Evolutionary conservation across 768 basidiomycete species (phyloP), one percentile per base, ranked within the genome.

Genomic region (Russula sp.): DNA sequence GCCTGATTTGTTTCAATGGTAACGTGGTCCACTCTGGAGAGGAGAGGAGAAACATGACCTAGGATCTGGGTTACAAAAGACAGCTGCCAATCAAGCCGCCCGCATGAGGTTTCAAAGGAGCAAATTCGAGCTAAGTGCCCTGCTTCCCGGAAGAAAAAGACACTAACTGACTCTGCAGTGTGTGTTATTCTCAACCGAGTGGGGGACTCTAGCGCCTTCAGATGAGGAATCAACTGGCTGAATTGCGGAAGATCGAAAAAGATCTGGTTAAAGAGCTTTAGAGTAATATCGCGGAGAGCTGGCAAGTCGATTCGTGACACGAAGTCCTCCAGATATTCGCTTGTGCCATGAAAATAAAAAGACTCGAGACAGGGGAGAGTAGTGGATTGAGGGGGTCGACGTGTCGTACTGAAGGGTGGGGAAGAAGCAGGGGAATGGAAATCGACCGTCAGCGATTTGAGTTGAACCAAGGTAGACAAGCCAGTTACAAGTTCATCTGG

Each of bases 291-390:
- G 13, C 14, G 1, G 24, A 57, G 48, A 40, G 22, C 11, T 13
- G 61, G 61, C 0, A 26, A 1, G 28, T 55, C 22, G 10, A 56
- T 40, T 40, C 53, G 46, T 1, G 58, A 6, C 28, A 50, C 53
- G 2, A 64, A n/a, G n/a, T 16, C 53, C 26, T 64, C 63, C 6
- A 60, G 30, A 36, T 60, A 59, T 18, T 56, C 63, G 24, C 30
- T 60, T 3, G 18, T 9, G 20, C 63, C 63, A 3, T 11, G 48
- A 40, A 60, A 64, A 2, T 4, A 7, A 6, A 60, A 13, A 18
- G 5, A 24, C 1, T 3, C 9, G 44, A 64, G 59, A 14, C 30
- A 40, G 2, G 49, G 51, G n/a, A 64, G 44, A 4, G 50, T 32
- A 10, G 6, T 11, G 6, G 40, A 34, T 13, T 20, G 20, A 16